Evolutionary conservation across 2,329 filamentous ascomycete species (phyloP).

Genomic region (Talaromyces atroroseus): DNA sequence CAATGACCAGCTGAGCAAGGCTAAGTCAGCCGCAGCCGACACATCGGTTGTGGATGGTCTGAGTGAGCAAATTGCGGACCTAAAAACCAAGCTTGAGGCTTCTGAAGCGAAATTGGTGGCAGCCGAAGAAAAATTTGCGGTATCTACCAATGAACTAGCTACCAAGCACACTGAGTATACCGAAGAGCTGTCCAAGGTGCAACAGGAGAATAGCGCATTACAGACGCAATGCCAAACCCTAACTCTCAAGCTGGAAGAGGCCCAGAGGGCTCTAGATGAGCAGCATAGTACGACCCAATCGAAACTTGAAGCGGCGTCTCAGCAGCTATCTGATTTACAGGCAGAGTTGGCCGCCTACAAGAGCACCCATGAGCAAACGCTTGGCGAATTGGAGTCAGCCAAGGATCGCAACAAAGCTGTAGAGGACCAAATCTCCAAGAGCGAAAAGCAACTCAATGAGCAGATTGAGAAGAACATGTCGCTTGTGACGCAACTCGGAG

Average conservation of each 20-base stretch:
- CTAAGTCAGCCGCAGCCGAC: slow-evolving; percentile 32
- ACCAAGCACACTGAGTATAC: slow-evolving; percentile 38
- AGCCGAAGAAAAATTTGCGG: slow-evolving; percentile 33
- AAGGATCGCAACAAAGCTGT: slow-evolving; percentile 25
- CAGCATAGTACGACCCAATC: slow-evolving; percentile 54
- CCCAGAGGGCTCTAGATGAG: slow-evolving; percentile 73
- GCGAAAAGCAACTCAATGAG: slow-evolving; percentile 33
- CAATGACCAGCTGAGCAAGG: slow-evolving; percentile 31
- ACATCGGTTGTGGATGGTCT: slow-evolving; percentile 32
- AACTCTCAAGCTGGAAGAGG: slow-evolving; percentile 64
- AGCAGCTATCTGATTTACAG: slow-evolving; percentile 36
- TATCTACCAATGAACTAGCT: slow-evolving; percentile 40
- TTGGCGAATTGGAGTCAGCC: slow-evolving; percentile 28
- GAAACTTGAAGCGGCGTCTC: slow-evolving; percentile 60
- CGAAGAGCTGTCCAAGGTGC: slow-evolving; percentile 43
- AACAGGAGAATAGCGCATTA: slow-evolving; percentile 41
- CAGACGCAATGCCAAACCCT: slow-evolving; percentile 34
- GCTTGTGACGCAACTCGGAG: slow-evolving; percentile 34
- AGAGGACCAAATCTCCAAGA: slow-evolving; percentile 28
- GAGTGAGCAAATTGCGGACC: slow-evolving; percentile 41
- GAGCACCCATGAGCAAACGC: slow-evolving; percentile 25
- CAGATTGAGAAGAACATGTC: slow-evolving; percentile 40
- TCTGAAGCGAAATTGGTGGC: slow-evolving; percentile 44
- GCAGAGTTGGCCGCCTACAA: slow-evolving; percentile 30
- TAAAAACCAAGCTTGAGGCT: slow-evolving; percentile 61